A percentile compares a stretch with the other conserved stretches of the same genome.
phyloP scores from a whole-genome alignment of 495 filamentous ascomycete species.

The Penicillium cataractarum region DNA sequence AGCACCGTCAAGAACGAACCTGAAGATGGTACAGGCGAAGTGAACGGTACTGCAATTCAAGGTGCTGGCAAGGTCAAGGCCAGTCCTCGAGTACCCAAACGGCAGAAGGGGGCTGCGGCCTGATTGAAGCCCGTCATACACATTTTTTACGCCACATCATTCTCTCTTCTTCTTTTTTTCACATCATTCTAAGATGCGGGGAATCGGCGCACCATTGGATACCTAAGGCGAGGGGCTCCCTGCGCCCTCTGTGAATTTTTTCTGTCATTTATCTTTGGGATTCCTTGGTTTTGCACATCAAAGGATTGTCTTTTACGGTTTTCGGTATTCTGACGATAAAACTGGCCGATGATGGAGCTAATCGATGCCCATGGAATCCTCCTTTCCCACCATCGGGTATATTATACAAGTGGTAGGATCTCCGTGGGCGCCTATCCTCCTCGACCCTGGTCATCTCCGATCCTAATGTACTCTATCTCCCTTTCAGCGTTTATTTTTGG shows the following conservation, averaged over 20 bases:
- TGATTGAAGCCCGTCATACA: constrained; percentile 16
- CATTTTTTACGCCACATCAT: constrained; percentile 12
- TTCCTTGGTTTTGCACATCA: constrained; percentile 29
- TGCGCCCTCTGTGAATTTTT: constrained; percentile 21
- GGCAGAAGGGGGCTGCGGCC: constrained; percentile 53
- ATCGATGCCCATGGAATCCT: constrained; percentile 19
- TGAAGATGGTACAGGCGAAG: constrained; percentile 55
- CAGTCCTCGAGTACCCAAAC: constrained; percentile 59
- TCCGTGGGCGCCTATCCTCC: constrained; percentile 15
- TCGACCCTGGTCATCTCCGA: constrained; percentile 26
- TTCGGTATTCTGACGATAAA: constrained; percentile 32
- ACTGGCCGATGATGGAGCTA: constrained; percentile 23
- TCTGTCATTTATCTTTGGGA: constrained; percentile 23
- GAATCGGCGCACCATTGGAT: constrained; percentile 43
- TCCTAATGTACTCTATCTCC: constrained; percentile 41
- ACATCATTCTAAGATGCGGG: constrained; percentile 34
- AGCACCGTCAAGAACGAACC: constrained; percentile 78
- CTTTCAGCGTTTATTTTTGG: constrained; percentile 40
- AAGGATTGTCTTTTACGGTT: constrained; percentile 23
- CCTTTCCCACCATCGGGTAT: neutral
- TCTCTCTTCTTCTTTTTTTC: constrained; percentile 21
- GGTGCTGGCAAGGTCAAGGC: constrained; percentile 56
- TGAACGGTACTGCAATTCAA: constrained; percentile 50
- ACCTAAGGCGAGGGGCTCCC: constrained; percentile 30
- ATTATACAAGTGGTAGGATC: constrained; percentile 11